A percentile compares a stretch with the other conserved stretches of the same genome.
Evolutionary conservation across 306 rosid genomes (phyloP).

Genomic region (Prinsepia uniflora): DNA sequence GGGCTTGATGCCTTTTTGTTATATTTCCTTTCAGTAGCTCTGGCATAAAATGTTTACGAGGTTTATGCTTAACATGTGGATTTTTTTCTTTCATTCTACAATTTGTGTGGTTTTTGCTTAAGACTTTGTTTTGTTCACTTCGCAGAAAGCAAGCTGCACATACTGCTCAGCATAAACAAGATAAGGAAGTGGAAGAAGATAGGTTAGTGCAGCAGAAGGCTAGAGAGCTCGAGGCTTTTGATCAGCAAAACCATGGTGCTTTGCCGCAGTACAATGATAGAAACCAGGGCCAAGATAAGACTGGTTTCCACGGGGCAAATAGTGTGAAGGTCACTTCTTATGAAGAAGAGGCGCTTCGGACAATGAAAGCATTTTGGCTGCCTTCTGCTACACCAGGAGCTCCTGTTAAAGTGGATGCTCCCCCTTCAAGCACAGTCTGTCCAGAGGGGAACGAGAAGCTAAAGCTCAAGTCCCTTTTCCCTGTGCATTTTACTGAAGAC

Average conservation of each 20-base stretch:
- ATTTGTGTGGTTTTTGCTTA: conserved; percentile 6
- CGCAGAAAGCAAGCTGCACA: conserved; percentile 83
- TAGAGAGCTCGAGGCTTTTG: conserved; percentile 91
- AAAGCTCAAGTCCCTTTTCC: conserved; percentile 79
- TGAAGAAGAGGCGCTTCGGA: conserved; percentile 96
- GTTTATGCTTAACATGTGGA: not conserved
- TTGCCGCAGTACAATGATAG: conserved; percentile 79
- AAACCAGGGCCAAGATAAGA: conserved; percentile 65
- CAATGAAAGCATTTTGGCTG: conserved; percentile 99
- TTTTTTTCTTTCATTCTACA: too few species aligned
- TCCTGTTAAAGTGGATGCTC: conserved; percentile 70
- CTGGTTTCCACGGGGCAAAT: conserved; percentile 93
- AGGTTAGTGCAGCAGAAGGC: conserved; percentile 67
- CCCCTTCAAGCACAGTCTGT: conserved; percentile 64
- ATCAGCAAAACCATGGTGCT: conserved; percentile 97
- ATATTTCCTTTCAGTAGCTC: not conserved
- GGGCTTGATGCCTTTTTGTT: conserved; percentile 9
- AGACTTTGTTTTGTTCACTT: conserved; percentile 4
- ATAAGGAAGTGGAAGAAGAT: conserved; percentile 82
- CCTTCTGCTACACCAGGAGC: conserved; percentile 97
- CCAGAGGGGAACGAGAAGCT: conserved; percentile 91
- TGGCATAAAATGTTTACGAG: not conserved
- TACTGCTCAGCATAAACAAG: conserved; percentile 79
- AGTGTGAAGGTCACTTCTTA: conserved; percentile 97
- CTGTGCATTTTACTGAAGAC: conserved; percentile 77